phyloP scores from a whole-genome alignment of 192 early-diverging fungal species.

The Coemansia sp. region DNA sequence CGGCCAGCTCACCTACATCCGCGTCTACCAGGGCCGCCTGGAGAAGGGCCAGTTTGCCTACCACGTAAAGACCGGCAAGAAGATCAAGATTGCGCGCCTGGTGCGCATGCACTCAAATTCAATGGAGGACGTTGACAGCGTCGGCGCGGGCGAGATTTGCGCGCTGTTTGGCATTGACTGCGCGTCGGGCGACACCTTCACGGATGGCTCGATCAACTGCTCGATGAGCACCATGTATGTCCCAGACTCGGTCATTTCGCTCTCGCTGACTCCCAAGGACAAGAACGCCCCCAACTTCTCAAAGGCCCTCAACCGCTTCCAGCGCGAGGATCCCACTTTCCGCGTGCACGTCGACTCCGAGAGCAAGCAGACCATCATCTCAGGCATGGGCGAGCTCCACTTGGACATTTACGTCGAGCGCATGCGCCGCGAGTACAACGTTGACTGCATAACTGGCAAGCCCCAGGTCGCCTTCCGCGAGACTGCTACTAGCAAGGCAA shows the following conservation, averaged over 20 bases:
- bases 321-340: slow-evolving; percentile 83
- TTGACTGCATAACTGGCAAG: slow-evolving; percentile 94
- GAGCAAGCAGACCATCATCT: slow-evolving; percentile 85
- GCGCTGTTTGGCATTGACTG: slow-evolving; percentile 98
- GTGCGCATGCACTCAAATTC: slow-evolving; percentile 99
- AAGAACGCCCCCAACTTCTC: slow-evolving; percentile 77
- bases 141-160: slow-evolving; percentile 95
- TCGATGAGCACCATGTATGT: slow-evolving; percentile 98
- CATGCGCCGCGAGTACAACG: slow-evolving; percentile 96
- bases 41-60: slow-evolving; percentile 83
- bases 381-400: slow-evolving; percentile 87
- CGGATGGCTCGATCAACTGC: slow-evolving; percentile 76
- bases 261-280: slow-evolving; percentile 86
- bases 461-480: slow-evolving; percentile 98
- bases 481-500: slow-evolving; percentile 69
- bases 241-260: slow-evolving; percentile 94
- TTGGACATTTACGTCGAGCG: slow-evolving; percentile 95
- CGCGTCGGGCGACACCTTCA: slow-evolving; percentile 96
- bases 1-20: slow-evolving; percentile 95
- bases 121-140: slow-evolving; percentile 94
- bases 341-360: slow-evolving; percentile 76
- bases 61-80: slow-evolving; percentile 88
- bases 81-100: slow-evolving; percentile 91
- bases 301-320: slow-evolving; percentile 75
- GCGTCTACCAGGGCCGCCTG: slow-evolving; percentile 92